Evolutionary conservation across 2,329 filamentous ascomycete species (phyloP).

Genomic region (Aspergillus sergii): DNA sequence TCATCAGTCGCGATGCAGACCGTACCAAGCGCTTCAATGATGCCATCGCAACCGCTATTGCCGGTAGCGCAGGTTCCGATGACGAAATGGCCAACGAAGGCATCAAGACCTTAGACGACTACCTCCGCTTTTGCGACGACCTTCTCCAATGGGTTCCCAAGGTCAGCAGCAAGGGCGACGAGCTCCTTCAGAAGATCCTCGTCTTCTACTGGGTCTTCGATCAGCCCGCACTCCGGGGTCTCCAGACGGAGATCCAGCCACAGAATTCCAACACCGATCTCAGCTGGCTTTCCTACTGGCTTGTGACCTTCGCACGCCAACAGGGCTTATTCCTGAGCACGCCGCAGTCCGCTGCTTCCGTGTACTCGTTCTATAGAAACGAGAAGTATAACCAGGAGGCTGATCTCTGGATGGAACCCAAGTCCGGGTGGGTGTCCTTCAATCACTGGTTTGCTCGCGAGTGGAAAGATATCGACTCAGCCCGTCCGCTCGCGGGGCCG

Average conservation of each 20-base stretch:
- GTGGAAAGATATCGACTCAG: slow-evolving; percentile 3
- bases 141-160: slow-evolving; percentile 15
- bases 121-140: slow-evolving; percentile 6
- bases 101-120: slow-evolving; percentile 12
- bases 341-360: slow-evolving; percentile 5
- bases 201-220: slow-evolving; percentile 18
- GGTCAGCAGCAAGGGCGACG: slow-evolving; percentile 6
- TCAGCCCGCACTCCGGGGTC: slow-evolving; percentile 10
- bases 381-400: slow-evolving; percentile 7
- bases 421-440: slow-evolving; percentile 15
- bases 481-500: slow-evolving; percentile 4
- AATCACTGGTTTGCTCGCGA: slow-evolving; percentile 17
- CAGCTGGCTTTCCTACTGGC: slow-evolving; percentile 18
- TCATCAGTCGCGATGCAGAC: too few relatives aligned
- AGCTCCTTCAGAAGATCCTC: slow-evolving; percentile 11
- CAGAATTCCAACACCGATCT: background rate
- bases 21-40: too few relatives aligned
- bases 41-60: too few relatives aligned
- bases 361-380: slow-evolving; percentile 13
- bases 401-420: slow-evolving; percentile 3
- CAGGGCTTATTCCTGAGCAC: slow-evolving; percentile 14
- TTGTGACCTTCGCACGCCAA: slow-evolving; percentile 11
- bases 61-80: too few relatives aligned
- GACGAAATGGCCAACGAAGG: too few relatives aligned
- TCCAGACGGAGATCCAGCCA: slow-evolving; percentile 14